These are phyloP conservation scores for Solanum hybrid DNA, from an alignment of 305 asterid genomes.

Conservation along the genomic window DNA sequence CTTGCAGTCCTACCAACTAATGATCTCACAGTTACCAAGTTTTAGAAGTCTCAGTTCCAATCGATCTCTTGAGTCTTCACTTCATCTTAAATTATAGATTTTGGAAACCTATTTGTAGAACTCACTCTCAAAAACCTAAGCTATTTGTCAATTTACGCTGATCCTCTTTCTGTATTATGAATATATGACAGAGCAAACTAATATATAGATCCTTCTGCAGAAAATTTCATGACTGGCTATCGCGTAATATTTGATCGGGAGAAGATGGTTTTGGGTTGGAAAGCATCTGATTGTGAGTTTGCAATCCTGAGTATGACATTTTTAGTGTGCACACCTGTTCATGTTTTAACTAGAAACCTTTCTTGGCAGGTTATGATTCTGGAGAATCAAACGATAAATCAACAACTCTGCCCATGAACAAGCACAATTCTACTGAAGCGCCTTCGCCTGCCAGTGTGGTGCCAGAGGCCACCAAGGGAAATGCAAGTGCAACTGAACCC, in stretches of 20 bases:
- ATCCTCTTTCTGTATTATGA: not conserved
- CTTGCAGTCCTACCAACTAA: not conserved
- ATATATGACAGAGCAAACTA: not conserved
- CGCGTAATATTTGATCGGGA: constrained; percentile 78
- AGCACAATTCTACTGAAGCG: constrained; percentile 30
- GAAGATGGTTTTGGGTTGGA: constrained; percentile 89
- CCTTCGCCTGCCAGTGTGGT: constrained; percentile 51
- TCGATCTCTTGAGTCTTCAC: not conserved
- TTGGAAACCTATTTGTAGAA: not conserved
- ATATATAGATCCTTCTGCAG: constrained; percentile 24
- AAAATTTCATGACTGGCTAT: constrained; percentile 82
- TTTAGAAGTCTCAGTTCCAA: not conserved
- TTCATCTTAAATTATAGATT: not conserved
- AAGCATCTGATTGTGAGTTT: constrained; percentile 65
- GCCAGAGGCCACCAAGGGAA: constrained; percentile 59
- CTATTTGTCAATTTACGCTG: not conserved
- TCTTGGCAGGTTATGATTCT: constrained; percentile 46
- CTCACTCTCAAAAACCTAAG: not conserved
- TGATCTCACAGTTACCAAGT: not conserved
- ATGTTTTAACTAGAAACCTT: not conserved
- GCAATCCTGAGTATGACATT: not conserved
- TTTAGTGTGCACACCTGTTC: not conserved
- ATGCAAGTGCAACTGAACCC: constrained; percentile 10
- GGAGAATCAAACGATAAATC: constrained; percentile 21
- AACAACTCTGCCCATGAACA: constrained; percentile 39